phyloP scores from a whole-genome alignment of 2,329 filamentous ascomycete species.

The Erysiphe pulchra region DNA sequence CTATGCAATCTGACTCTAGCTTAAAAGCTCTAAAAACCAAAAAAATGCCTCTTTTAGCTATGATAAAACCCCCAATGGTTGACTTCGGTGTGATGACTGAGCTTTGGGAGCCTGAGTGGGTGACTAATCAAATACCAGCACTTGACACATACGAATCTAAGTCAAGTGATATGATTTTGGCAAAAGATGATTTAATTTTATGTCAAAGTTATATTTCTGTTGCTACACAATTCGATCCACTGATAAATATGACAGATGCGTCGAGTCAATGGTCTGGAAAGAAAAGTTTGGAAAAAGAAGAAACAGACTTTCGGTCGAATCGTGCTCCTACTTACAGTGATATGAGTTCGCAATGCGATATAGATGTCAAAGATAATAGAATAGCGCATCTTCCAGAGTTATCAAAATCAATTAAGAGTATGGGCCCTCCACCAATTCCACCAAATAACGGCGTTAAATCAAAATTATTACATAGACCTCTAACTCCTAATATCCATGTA shows the following conservation, averaged over 20 bases:
- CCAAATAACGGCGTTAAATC: constrained; percentile 40
- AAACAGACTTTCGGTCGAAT: constrained; percentile 17
- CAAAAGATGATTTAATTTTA: not conserved
- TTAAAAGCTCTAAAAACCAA: constrained; percentile 12
- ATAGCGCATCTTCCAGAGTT: too few relatives aligned
- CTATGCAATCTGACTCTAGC: constrained; percentile 17
- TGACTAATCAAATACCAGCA: not conserved
- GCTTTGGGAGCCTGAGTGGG: constrained; percentile 18
- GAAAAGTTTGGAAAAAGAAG: not conserved
- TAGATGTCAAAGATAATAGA: not conserved
- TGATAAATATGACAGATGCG: constrained; percentile 8
- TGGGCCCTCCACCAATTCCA: constrained; percentile 56
- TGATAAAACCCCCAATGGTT: constrained; percentile 27
- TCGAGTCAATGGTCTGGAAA: constrained; percentile 11
- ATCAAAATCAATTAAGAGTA: constrained; percentile 17
- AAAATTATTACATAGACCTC: constrained; percentile 24
- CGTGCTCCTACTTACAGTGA: constrained; percentile 25
- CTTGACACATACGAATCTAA: not conserved
- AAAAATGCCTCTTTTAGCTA: constrained; percentile 20
- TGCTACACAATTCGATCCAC: constrained; percentile 1
- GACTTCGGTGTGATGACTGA: constrained; percentile 37
- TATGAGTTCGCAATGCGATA: constrained; percentile 24
- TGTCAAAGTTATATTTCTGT: constrained; percentile 5
- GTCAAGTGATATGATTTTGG: too few relatives aligned
- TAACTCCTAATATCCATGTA: constrained; percentile 29